These are phyloP conservation scores for Ophiostoma perfectum DNA, from an alignment of 2,329 filamentous ascomycete genomes.

Conservation along the genomic window DNA sequence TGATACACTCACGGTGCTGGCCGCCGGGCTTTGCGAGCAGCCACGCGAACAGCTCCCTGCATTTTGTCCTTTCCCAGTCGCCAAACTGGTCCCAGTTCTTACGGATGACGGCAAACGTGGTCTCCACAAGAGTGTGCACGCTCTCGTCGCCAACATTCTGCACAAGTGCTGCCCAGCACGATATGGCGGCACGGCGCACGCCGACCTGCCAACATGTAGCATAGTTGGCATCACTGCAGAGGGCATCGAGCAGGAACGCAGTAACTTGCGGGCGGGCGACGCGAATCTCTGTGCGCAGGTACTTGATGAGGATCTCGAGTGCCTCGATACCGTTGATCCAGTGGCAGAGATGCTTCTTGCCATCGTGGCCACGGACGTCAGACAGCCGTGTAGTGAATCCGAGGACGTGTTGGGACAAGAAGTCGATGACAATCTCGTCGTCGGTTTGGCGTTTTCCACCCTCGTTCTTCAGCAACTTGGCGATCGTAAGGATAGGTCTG, in stretches of 20 bases:
- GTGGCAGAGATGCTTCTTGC: conserved; percentile 26
- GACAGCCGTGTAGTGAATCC: conserved; percentile 82
- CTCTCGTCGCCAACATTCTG: conserved; percentile 62
- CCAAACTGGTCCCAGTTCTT: conserved; percentile 71
- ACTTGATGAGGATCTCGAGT: conserved; percentile 78
- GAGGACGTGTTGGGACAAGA: conserved; percentile 77
- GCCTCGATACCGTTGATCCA: conserved; percentile 53
- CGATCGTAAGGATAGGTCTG: conserved; percentile 24
- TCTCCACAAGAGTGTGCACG: conserved; percentile 72
- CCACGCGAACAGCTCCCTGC: conserved; percentile 57
- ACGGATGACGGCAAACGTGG: conserved; percentile 81
- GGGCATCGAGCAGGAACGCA: conserved; percentile 81
- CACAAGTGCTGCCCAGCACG: conserved; percentile 78
- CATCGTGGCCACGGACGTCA: conserved; percentile 43
- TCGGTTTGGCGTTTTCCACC: conserved; percentile 30
- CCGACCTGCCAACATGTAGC: conserved; percentile 24
- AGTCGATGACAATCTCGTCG: conserved; percentile 59
- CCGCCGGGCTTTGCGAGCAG: conserved; percentile 47
- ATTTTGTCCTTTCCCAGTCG: conserved; percentile 52
- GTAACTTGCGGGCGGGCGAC: conserved; percentile 86
- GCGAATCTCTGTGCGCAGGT: conserved; percentile 67
- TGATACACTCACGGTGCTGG: conserved; percentile 53
- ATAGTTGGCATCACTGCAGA: conserved; percentile 48
- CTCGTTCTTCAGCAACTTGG: conserved; percentile 30
- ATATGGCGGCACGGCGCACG: conserved; percentile 73